phyloP scores from a whole-genome alignment of 805 yeast genomes.

The Kockiozyma suomiensis region DNA sequence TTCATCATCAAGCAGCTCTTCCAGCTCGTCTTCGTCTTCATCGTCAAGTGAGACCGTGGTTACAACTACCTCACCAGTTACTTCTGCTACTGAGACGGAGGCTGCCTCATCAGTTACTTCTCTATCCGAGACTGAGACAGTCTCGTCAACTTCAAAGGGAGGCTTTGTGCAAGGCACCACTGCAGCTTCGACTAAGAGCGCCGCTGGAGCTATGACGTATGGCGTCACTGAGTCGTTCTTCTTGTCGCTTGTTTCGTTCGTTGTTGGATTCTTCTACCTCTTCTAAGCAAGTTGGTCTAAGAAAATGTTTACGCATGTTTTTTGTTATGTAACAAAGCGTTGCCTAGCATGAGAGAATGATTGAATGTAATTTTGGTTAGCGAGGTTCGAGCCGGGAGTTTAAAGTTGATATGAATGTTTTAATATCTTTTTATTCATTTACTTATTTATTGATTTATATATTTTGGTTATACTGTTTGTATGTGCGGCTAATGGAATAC shows the following conservation, averaged over 20 bases:
- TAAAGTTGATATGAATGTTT: not conserved
- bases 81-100: not conserved
- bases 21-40: slow-evolving; percentile 5
- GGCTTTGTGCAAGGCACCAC: slow-evolving; percentile 16
- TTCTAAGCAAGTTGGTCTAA: slow-evolving; percentile 14
- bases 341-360: not conserved
- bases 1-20: slow-evolving; percentile 1
- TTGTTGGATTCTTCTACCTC: slow-evolving; percentile 16
- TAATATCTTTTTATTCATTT: not conserved
- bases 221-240: slow-evolving; percentile 6
- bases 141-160: slow-evolving; percentile 3
- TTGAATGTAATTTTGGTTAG: not conserved
- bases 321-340: not conserved
- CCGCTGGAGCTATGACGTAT: slow-evolving; percentile 1
- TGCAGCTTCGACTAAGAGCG: slow-evolving; percentile 3
- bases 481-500: too few relatives aligned
- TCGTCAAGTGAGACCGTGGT: not conserved
- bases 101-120: slow-evolving; percentile 1
- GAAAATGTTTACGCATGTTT: not conserved
- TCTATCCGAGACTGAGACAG: not conserved
- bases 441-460: not conserved
- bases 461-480: not conserved
- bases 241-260: slow-evolving; percentile 2
- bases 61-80: not conserved
- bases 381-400: not conserved